A percentile compares a stretch with the other conserved stretches of the same genome.
Conservation (phyloP, 148 eudicot species). For the Chenopodium berlandieri region DNA sequence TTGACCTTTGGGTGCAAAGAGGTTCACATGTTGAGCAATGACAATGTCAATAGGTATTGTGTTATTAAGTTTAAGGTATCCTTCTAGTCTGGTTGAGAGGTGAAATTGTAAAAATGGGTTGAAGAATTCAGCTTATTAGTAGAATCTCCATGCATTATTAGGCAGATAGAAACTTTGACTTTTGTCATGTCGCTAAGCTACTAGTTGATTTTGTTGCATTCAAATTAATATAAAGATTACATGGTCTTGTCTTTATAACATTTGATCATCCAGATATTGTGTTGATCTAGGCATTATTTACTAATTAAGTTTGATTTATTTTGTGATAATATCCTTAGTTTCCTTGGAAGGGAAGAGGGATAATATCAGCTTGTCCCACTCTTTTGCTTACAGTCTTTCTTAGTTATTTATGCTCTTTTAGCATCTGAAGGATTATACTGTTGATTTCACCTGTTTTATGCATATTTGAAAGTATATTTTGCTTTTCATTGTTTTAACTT, state of each 20-base stretch:
- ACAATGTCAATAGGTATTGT: background rate
- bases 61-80: background rate
- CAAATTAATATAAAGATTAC: background rate
- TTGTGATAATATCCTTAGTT: background rate
- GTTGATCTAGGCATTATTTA: background rate
- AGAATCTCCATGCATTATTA: background rate
- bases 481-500: background rate
- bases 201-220: background rate
- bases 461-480: background rate
- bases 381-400: conserved; percentile 10
- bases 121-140: background rate
- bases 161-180: background rate
- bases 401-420: background rate
- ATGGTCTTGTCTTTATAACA: background rate
- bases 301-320: background rate
- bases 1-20: background rate
- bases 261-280: background rate
- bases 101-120: background rate
- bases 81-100: background rate
- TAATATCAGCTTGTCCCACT: background rate
- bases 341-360: background rate
- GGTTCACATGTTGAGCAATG: background rate
- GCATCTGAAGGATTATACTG: background rate
- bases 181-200: background rate
- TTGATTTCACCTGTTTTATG: too few species aligned